These are phyloP conservation scores for Entomortierella lignicola DNA, from an alignment of 192 early-diverging fungal genomes.

Conservation along the genomic window DNA sequence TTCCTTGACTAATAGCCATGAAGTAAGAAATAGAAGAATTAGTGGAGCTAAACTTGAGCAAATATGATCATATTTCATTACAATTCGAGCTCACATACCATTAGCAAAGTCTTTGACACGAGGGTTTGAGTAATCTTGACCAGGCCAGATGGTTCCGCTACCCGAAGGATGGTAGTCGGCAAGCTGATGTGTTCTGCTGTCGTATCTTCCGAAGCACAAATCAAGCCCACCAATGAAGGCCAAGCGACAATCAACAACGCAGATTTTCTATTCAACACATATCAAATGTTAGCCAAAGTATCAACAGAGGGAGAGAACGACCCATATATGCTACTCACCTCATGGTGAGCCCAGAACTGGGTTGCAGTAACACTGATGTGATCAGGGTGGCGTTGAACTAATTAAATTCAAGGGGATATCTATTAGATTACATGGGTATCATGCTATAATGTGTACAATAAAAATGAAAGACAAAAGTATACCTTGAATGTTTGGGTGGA, in stretches of 20 bases:
- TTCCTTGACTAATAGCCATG: constrained; percentile 54
- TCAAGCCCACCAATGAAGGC: constrained; percentile 87
- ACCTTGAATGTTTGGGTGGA: constrained; percentile 82
- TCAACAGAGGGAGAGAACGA: neutral
- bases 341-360: constrained; percentile 90
- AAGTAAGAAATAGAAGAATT: neutral
- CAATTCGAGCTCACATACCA: no score
- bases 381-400: constrained; percentile 89
- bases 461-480: neutral
- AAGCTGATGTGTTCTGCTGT: constrained; percentile 81
- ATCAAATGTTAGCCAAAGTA: neutral
- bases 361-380: constrained; percentile 78
- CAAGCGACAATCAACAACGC: constrained; percentile 74
- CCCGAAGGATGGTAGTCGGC: constrained; percentile 73
- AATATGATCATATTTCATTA: no score
- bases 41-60: neutral
- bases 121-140: constrained; percentile 92
- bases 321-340: constrained; percentile 26
- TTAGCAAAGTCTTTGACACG: constrained; percentile 81
- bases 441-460: neutral
- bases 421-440: neutral
- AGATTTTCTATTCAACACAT: constrained; percentile 62
- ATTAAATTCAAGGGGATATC: neutral
- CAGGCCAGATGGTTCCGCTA: constrained; percentile 66
- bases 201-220: constrained; percentile 87